Evolutionary conservation across 1,139 yeast species (phyloP).

Genomic region (Suhomyces coccinellae): DNA sequence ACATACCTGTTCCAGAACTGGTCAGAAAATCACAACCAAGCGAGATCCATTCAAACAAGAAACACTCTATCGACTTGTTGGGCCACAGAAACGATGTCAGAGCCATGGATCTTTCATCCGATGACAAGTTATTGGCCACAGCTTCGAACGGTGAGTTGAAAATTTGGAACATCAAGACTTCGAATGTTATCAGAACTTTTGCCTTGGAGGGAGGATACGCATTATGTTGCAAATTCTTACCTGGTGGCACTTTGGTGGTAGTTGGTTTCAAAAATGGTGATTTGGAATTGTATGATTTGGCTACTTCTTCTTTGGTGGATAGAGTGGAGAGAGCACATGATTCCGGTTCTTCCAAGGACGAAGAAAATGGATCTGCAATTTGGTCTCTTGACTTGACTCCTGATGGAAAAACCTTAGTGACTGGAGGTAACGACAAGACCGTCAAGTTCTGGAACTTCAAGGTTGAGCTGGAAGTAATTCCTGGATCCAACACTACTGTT

Average conservation of each 20-base stretch:
- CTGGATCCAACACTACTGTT: constrained; percentile 61
- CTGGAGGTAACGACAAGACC: constrained; percentile 92
- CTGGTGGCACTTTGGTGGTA: constrained; percentile 86
- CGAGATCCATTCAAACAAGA: constrained; percentile 32
- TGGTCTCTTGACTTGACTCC: constrained; percentile 89
- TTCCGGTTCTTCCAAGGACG: constrained; percentile 19
- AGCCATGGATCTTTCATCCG: constrained; percentile 78
- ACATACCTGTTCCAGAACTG: constrained; percentile 51
- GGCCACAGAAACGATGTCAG: constrained; percentile 93
- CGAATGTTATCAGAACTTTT: constrained; percentile 78
- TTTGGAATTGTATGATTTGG: constrained; percentile 80
- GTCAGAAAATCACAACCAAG: constrained; percentile 48
- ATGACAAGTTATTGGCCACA: constrained; percentile 77
- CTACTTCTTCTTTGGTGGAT: constrained; percentile 72
- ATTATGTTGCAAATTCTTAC: constrained; percentile 75
- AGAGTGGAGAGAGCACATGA: constrained; percentile 67
- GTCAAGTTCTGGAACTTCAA: constrained; percentile 88
- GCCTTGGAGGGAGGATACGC: constrained; percentile 78
- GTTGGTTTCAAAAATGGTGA: constrained; percentile 92
- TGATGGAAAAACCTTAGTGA: constrained; percentile 81
- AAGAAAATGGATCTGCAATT: constrained; percentile 65
- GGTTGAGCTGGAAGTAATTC: constrained; percentile 63
- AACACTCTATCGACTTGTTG: constrained; percentile 62
- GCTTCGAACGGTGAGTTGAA: constrained; percentile 90
- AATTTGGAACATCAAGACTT: constrained; percentile 80